Evolutionary conservation across 305 asterid species (phyloP).

Genomic region (Solanum hybrid): DNA sequence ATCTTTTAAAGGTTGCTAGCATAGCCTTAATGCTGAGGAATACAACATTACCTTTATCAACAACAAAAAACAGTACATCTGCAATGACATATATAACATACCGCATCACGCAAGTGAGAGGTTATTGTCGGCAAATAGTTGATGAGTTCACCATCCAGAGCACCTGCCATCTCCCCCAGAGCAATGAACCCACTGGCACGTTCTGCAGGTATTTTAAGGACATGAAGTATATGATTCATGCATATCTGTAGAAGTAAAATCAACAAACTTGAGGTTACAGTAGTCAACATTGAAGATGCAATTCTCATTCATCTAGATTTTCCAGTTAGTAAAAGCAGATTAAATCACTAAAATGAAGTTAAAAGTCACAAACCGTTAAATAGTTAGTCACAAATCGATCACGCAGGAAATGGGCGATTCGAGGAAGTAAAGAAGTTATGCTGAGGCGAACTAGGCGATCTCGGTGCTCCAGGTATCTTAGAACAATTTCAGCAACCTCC

Average conservation of each 20-base stretch:
- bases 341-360: background rate
- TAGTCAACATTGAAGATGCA: conserved; percentile 9
- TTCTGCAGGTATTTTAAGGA: conserved; percentile 91
- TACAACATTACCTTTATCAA: background rate
- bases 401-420: conserved; percentile 96
- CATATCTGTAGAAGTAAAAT: conserved; percentile 57
- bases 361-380: conserved; percentile 49
- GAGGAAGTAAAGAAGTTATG: conserved; percentile 95
- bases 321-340: conserved; percentile 6
- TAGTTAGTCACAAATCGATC: conserved; percentile 97
- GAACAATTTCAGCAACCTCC: conserved; percentile 98
- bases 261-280: conserved; percentile 6
- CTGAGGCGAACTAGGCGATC: conserved; percentile 98
- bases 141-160: conserved; percentile 93
- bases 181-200: conserved; percentile 97
- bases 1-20: background rate
- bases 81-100: conserved; percentile 26
- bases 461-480: conserved; percentile 87
- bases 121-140: conserved; percentile 99
- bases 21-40: background rate
- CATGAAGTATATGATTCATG: conserved; percentile 98
- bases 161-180: conserved; percentile 99
- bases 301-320: background rate
- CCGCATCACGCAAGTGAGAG: conserved; percentile 94
- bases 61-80: background rate